Conservation (phyloP, 768 basidiomycete species). For the Macrocybe gigantea region DNA sequence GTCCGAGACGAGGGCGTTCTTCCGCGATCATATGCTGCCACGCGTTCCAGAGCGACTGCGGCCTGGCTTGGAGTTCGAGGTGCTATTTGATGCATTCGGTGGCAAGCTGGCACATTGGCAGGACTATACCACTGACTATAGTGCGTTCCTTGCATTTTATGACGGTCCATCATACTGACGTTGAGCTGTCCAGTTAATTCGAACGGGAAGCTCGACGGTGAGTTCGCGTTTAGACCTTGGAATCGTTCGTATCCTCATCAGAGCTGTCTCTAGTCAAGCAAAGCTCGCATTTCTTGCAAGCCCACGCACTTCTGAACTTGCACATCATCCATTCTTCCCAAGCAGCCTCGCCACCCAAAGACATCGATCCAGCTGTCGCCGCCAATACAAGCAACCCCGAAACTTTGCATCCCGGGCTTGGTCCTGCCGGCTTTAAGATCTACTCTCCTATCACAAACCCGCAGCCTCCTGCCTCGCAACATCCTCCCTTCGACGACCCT, state of each 20-base stretch:
- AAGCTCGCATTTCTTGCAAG: conserved; percentile 81
- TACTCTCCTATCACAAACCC: conserved; percentile 40
- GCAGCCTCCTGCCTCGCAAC: conserved; percentile 15
- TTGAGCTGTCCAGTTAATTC: conserved; percentile 52
- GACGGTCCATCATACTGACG: neutral
- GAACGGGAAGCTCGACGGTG: conserved; percentile 66
- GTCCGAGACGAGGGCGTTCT: conserved; percentile 62
- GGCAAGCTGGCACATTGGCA: conserved; percentile 82
- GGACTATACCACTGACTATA: conserved; percentile 72
- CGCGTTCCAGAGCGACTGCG: conserved; percentile 61
- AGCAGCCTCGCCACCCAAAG: conserved; percentile 28
- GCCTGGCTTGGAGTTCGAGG: conserved; percentile 57
- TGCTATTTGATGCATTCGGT: conserved; percentile 73
- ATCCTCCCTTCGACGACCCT: conserved; percentile 18
- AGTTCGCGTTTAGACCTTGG: conserved; percentile 15
- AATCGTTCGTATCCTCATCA: neutral
- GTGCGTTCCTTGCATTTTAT: conserved; percentile 28
- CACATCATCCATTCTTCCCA: conserved; percentile 85
- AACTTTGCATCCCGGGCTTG: conserved; percentile 52
- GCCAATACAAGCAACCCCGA: conserved; percentile 36
- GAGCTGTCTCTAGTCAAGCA: conserved; percentile 51
- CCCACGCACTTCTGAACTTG: conserved; percentile 75
- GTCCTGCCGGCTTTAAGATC: conserved; percentile 59
- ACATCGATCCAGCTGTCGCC: conserved; percentile 21
- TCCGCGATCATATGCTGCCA: conserved; percentile 58